A percentile compares a stretch with the other conserved stretches of the same genome.
Evolutionary conservation across 2,329 filamentous ascomycete genomes (phyloP).

Genomic region (Penicillium sclerotigenum): DNA sequence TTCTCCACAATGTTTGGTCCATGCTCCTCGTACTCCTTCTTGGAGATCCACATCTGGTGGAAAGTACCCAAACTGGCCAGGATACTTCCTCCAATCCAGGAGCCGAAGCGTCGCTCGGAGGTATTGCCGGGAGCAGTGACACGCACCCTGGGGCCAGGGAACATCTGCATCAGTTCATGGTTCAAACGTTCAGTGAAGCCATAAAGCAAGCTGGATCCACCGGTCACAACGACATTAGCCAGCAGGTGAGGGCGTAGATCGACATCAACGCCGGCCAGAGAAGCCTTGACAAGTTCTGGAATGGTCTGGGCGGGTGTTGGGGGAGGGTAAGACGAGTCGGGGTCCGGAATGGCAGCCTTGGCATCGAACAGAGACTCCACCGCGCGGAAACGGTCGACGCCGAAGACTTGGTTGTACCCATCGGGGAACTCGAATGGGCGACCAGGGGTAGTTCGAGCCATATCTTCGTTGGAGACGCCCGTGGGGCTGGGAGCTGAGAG

Average conservation of each 20-base stretch:
- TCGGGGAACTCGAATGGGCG: slow-evolving; percentile 96
- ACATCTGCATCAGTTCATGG: slow-evolving; percentile 75
- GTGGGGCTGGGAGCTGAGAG: slow-evolving; percentile 52
- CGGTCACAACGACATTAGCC: slow-evolving; percentile 87
- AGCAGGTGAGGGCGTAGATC: slow-evolving; percentile 82
- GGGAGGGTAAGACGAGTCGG: slow-evolving; percentile 45
- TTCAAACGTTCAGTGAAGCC: slow-evolving; percentile 90
- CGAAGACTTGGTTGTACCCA: slow-evolving; percentile 93
- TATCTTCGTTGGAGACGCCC: slow-evolving; percentile 68
- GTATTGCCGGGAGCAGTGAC: slow-evolving; percentile 83
- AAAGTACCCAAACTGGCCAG: slow-evolving; percentile 93
- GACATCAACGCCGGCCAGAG: slow-evolving; percentile 77
- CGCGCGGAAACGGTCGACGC: slow-evolving; percentile 78
- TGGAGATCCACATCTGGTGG: slow-evolving; percentile 99
- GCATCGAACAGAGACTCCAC: slow-evolving; percentile 91
- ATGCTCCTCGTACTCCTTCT: slow-evolving; percentile 97
- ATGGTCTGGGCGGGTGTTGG: slow-evolving; percentile 75
- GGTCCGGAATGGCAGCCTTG: slow-evolving; percentile 62
- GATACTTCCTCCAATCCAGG: slow-evolving; percentile 96
- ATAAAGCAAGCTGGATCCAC: slow-evolving; percentile 80
- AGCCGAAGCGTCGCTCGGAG: slow-evolving; percentile 84
- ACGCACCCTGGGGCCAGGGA: slow-evolving; percentile 81
- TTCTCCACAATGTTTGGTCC: slow-evolving; percentile 89
- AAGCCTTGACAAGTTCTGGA: slow-evolving; percentile 73
- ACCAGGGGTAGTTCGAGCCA: slow-evolving; percentile 68